Conservation (phyloP, 495 filamentous ascomycete genomes). For the Friedmanniomyces endolithicus region DNA sequence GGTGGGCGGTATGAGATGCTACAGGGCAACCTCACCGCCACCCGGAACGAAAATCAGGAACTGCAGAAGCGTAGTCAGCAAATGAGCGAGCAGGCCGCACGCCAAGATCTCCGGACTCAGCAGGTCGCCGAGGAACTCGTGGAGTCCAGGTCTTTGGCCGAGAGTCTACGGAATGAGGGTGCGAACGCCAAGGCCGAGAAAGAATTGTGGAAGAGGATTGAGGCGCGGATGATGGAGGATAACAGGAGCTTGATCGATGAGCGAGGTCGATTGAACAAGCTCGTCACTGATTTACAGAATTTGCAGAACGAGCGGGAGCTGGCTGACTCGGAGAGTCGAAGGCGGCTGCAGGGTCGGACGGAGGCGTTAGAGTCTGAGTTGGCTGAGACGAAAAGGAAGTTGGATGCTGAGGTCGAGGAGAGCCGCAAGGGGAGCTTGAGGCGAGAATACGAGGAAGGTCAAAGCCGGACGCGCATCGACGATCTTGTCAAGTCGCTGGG, state of each 20-base stretch:
- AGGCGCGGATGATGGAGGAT: slow-evolving; percentile 73
- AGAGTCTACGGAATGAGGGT: slow-evolving; percentile 80
- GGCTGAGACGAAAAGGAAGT: slow-evolving; percentile 62
- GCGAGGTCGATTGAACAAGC: slow-evolving; percentile 60
- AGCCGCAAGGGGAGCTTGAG: slow-evolving; percentile 62
- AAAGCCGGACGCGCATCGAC: slow-evolving; percentile 53
- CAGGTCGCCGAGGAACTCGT: slow-evolving; percentile 88
- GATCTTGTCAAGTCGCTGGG: slow-evolving; percentile 71
- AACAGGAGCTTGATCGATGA: slow-evolving; percentile 77
- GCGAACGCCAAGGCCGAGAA: slow-evolving; percentile 91
- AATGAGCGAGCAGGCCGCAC: slow-evolving; percentile 68
- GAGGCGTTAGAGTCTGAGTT: slow-evolving; percentile 71
- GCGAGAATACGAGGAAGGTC: slow-evolving; percentile 77
- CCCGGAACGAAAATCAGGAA: slow-evolving; percentile 72
- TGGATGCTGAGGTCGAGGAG: slow-evolving; percentile 73
- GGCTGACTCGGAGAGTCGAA: slow-evolving; percentile 64
- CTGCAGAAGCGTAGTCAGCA: slow-evolving; percentile 65
- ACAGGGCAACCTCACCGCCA: slow-evolving; percentile 70
- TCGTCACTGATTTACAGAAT: slow-evolving; percentile 69
- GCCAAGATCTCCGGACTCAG: slow-evolving; percentile 78
- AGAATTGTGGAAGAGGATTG: slow-evolving; percentile 79
- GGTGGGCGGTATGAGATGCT: slow-evolving; percentile 78
- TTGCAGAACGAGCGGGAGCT: slow-evolving; percentile 84
- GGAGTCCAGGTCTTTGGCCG: slow-evolving; percentile 64
- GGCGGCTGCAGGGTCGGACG: slow-evolving; percentile 60